Evolutionary conservation across 2,329 filamentous ascomycete species (phyloP), one percentile per base, ranked within the genome.

Genomic region (Sclerotinia subarctica): DNA sequence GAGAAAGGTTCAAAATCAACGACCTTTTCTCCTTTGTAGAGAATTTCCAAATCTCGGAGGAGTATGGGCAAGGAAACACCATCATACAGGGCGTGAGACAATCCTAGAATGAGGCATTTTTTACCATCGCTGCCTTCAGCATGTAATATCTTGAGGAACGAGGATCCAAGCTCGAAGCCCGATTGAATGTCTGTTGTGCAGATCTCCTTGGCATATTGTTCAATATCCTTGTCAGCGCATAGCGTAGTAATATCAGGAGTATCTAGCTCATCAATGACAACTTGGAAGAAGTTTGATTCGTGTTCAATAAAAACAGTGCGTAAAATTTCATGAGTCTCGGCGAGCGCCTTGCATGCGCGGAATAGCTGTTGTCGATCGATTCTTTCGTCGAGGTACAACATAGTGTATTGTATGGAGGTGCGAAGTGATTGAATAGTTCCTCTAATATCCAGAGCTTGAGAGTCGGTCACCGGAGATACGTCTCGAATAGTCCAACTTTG

Each of bases 11-110:
- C 57, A n/a, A 76, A 69, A 69, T 73, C 68, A 0, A 75, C 66
- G 6, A 79, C 66, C 0, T 70, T 46, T 8, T 70, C 69, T 46
- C 67, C 82, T 70, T 84, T 82, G 56, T 74, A 75, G 42, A 72
- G 38, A 11, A 66, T 51, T 32, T 70, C 69, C 17, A 75, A 64
- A 62, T 73, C 69, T 42, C 66, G 66, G 35, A 75, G 71, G 2
- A 74, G 32, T 11, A 57, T 62, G 11, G 73, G 73, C 75, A 88
- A 83, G 15, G 86, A 88, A 85, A 87, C 89, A 29, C 87, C 87
- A 76, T 90, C 87, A 72, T 88, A 90, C 1, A 88, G 73, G 2
- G 85, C 82, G 76, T 90, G 87, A 0, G 83, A 85, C 19, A 85
- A 76, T 44, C 80, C 76, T 68, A 82, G 76, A 7, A 78, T 74